Evolutionary conservation across 371 early-diverging fungal species (phyloP).

Genomic region (Actinomucor elegans): DNA sequence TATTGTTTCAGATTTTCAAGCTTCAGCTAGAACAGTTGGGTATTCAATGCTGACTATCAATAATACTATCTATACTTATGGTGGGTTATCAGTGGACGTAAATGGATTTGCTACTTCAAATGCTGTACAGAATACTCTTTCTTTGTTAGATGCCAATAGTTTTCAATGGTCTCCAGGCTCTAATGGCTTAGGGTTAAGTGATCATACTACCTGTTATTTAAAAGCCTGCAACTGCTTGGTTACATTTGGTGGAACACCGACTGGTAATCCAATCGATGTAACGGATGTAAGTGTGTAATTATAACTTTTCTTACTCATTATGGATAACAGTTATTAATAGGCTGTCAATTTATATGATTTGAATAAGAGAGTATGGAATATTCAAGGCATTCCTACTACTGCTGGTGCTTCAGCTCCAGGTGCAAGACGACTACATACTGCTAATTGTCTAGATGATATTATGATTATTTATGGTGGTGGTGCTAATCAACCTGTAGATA

Average conservation of each 20-base stretch:
- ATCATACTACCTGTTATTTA: slow-evolving; percentile 47
- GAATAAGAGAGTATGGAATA: slow-evolving; percentile 31
- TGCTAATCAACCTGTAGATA: slow-evolving; percentile 37
- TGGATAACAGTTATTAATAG: slow-evolving; percentile 2
- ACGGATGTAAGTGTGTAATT: slow-evolving; percentile 26
- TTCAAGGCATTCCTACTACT: slow-evolving; percentile 26
- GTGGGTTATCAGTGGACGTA: slow-evolving; percentile 38
- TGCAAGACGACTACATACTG: slow-evolving; percentile 43
- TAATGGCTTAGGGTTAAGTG: slow-evolving; percentile 42
- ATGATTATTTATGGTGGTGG: slow-evolving; percentile 53
- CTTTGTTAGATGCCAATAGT: slow-evolving; percentile 37
- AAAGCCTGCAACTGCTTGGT: slow-evolving; percentile 40
- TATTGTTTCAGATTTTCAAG: slow-evolving; percentile 17
- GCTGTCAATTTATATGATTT: slow-evolving; percentile 39
- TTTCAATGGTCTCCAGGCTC: slow-evolving; percentile 39
- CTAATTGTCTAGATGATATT: slow-evolving; percentile 40
- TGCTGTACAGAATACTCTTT: slow-evolving; percentile 40
- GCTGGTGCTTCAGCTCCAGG: slow-evolving; percentile 29
- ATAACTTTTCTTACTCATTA: background rate
- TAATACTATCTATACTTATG: slow-evolving; percentile 47
- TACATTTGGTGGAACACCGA: slow-evolving; percentile 50
- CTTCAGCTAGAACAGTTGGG: slow-evolving; percentile 19
- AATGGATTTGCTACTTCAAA: slow-evolving; percentile 28
- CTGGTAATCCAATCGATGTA: slow-evolving; percentile 41
- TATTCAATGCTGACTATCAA: slow-evolving; percentile 32